Percentiles rank a stretch among this genome's conserved stretches.
Evolutionary conservation across 768 basidiomycete species (phyloP).

Genomic region (Epithele typhae): DNA sequence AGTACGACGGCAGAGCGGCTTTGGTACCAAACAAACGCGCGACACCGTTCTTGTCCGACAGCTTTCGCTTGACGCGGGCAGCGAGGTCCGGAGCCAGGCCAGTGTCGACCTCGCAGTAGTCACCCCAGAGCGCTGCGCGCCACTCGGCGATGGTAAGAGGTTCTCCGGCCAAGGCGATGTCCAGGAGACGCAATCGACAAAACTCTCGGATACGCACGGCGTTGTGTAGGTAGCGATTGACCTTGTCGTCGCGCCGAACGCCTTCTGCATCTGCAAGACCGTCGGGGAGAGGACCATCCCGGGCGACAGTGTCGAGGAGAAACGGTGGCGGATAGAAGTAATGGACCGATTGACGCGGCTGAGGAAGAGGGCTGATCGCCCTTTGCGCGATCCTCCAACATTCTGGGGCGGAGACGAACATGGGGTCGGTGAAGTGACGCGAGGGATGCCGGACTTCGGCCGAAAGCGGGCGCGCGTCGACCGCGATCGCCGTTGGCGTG

Average conservation of each 20-base stretch:
- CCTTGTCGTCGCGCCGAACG: not conserved
- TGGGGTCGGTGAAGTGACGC: not conserved
- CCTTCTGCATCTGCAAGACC: not conserved
- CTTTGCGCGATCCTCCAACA: not conserved
- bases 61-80: not conserved
- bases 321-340: slow-evolving; percentile 6
- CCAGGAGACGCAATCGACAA: not conserved
- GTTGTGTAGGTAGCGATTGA: slow-evolving; percentile 1
- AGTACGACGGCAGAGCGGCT: not conserved
- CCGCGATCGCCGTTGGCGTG: not conserved
- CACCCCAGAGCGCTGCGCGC: slow-evolving; percentile 2
- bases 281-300: not conserved
- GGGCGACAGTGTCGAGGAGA: slow-evolving; percentile 1
- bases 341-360: not conserved
- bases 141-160: slow-evolving; percentile 3
- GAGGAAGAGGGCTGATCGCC: not conserved
- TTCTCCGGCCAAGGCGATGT: not conserved
- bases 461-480: too few species aligned
- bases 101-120: not conserved
- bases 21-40: not conserved
- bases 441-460: too few species aligned
- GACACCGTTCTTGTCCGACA: not conserved
- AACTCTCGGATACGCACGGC: not conserved
- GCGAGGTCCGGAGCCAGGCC: not conserved
- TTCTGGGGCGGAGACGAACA: not conserved